Conservation (phyloP, 2,329 filamentous ascomycete genomes). For the Ophiostoma sp. region DNA sequence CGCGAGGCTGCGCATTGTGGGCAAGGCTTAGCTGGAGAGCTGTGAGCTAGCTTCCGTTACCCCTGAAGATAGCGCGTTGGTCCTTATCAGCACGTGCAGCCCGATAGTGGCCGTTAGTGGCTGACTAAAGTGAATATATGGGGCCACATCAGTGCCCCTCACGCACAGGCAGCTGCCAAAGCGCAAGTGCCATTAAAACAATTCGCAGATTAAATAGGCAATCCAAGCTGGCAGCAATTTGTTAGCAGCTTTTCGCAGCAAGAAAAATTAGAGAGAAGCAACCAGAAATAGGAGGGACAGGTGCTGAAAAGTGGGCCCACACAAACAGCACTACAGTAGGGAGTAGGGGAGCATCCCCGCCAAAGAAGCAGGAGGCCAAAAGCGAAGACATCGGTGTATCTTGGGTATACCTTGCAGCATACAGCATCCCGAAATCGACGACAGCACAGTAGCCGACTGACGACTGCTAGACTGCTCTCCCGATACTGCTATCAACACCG, state of each 20-base stretch:
- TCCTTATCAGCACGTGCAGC: conserved; percentile 11
- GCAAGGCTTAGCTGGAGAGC: not conserved
- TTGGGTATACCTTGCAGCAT: not conserved
- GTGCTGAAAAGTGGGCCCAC: not conserved
- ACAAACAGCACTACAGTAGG: conserved; percentile 5
- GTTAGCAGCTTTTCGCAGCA: not conserved
- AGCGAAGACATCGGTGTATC: conserved; percentile 4
- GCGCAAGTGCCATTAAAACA: conserved; percentile 9
- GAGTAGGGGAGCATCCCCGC: conserved; percentile 11
- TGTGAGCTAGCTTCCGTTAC: not conserved
- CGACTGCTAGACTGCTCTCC: not conserved
- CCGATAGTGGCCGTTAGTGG: not conserved
- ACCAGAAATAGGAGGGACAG: conserved; percentile 11
- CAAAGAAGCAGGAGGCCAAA: conserved; percentile 7
- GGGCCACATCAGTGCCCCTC: not conserved
- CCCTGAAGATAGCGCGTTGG: not conserved
- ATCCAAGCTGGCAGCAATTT: not conserved
- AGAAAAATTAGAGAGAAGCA: conserved; percentile 11
- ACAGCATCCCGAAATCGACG: not conserved
- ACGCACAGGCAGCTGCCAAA: not conserved
- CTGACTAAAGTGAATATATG: not conserved
- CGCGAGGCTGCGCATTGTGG: not conserved
- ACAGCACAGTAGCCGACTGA: not conserved
- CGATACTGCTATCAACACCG: not conserved
- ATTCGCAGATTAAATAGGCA: not conserved